Evolutionary conservation across 2,329 filamentous ascomycete species (phyloP), one percentile per base, ranked within the genome.

Genomic region (Exophiala sp.): DNA sequence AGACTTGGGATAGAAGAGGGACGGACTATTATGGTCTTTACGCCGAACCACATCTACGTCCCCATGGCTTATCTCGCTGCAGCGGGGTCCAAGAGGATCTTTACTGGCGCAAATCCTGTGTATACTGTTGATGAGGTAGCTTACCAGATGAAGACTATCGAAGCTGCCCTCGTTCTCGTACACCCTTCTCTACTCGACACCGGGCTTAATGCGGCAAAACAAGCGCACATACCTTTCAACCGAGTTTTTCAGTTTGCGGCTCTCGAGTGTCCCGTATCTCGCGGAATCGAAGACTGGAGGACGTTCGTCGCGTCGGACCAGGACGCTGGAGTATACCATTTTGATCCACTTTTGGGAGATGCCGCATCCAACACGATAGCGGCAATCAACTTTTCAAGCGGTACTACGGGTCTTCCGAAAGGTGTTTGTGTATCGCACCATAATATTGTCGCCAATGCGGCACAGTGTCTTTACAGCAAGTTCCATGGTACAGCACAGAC

Each of bases 41-140:
- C 83, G 0, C 79, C 81, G 21, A 90, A 89, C 70, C 84, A 77
- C 58, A 70, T 89, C 18, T 87, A 83, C 71, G 87, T 84, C 63
- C 84, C 87, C 0, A 71, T 78, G 0, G 71, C 42, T 11, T 53
- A 57, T 40, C 32, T 52, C 7, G 54, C 38, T 20, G 21, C 34
- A 11, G 12, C 38, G 7, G 45, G 45, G 12, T 32, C 11, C 12
- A 34, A 34, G 2, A 12, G 10, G 12, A 12, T 48, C 7, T 48
- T 48, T 18, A 48, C 20, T 16, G 45, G 45, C 8, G 33, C 20
- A 5, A 82, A 81, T 61, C 77, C 79, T 11, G 68, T 69, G 7
- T 81, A 78, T 59, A 80, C 76, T 1, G 66, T 74, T 3, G 40
- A 47, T 78, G 79, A 82, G 65, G 71, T 78, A 10, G 68, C 70